Base-by-base conservation (phyloP, 805 yeast genomes). In the Saccharomycopsis fermentans region DNA sequence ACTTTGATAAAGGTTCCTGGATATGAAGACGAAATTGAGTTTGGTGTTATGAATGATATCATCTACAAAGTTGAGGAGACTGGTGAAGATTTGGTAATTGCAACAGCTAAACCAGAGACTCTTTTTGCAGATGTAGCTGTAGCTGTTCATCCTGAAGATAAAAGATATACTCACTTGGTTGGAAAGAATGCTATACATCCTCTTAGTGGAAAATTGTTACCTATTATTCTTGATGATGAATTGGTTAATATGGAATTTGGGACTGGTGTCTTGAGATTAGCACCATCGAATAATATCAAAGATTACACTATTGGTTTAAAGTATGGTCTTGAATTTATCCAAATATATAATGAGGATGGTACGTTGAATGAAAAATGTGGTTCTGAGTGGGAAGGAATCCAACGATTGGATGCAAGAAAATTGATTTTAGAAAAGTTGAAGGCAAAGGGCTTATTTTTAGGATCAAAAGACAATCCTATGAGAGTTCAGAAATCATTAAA, bases 241-340 rank as follows among this genome's bases (percentile, higher is more conserved):
- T 94, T 97, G 40, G 99, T 94, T 63, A 98, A 92, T 73, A 92
- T 94, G 97, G 95, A 88, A 72, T 92, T 94, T 66, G 99, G 99
- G 79, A 94, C 99, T 62, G 99, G 99, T 83, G 98, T 98, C 54
- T 98, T 92, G 62, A 94, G 94, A 76, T 94, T 92, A 71, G 94
- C 99, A 11, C 99, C 99, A 61, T 97, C 96, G 43, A 98, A 92
- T 73, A 98, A 92, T 74, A 86, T 84, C 67, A 94, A 94, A 79
- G 99, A 92, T 88, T 90, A 89, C 80, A 80, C 77, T 68, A 89
- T 96, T 57, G 98, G 99, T 77, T 90, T 87, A 76, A 90, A 98
- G 77, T 88, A 90, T 73, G 77, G 82, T 68, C 79, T 92, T 66
- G 96, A 90, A 71, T 82, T 90, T 68, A 80, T 92, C 73, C 90